Percentiles rank a stretch among this genome's conserved stretches.
Conservation (phyloP, 2,329 filamentous ascomycete species). For the Scedosporium apiospermum region DNA sequence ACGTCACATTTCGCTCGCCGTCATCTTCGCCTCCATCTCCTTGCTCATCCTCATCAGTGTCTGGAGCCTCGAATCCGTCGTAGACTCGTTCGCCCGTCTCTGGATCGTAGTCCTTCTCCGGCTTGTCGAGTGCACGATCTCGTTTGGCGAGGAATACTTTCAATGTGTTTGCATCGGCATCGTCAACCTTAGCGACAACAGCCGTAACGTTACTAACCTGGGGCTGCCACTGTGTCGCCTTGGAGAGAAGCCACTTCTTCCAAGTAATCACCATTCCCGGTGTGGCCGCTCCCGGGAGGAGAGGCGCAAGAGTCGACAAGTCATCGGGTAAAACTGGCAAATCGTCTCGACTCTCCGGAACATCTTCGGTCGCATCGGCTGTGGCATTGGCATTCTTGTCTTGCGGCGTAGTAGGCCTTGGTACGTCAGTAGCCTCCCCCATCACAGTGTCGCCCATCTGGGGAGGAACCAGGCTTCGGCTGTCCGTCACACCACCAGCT, state of each 20-base stretch:
- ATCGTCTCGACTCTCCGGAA: slow-evolving; percentile 9
- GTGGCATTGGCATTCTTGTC: too few species aligned
- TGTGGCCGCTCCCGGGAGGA: slow-evolving; percentile 38
- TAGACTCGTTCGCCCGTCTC: slow-evolving; percentile 64
- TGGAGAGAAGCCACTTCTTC: slow-evolving; percentile 53
- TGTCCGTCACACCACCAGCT: background rate
- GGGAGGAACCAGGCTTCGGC: slow-evolving; percentile 36
- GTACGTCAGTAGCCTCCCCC: background rate
- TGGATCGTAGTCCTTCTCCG: slow-evolving; percentile 52
- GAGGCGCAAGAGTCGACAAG: slow-evolving; percentile 27
- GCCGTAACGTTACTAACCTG: slow-evolving; percentile 56
- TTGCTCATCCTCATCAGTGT: slow-evolving; percentile 45
- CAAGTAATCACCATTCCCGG: slow-evolving; percentile 59
- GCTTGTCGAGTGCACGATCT: slow-evolving; percentile 48
- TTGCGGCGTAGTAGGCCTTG: too few species aligned
- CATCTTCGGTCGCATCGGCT: slow-evolving; percentile 14
- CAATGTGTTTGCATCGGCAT: slow-evolving; percentile 43
- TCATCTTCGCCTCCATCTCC: slow-evolving; percentile 50
- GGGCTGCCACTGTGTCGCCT: slow-evolving; percentile 57
- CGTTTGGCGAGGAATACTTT: slow-evolving; percentile 58
- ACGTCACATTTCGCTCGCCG: slow-evolving; percentile 49
- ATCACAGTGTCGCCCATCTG: slow-evolving; percentile 12
- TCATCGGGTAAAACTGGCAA: background rate
- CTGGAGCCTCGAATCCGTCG: slow-evolving; percentile 60
- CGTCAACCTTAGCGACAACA: slow-evolving; percentile 46